A percentile compares a stretch with the other conserved stretches of the same genome.
phyloP scores from a whole-genome alignment of 331 rosid genomes.

The Ulmus americana region DNA sequence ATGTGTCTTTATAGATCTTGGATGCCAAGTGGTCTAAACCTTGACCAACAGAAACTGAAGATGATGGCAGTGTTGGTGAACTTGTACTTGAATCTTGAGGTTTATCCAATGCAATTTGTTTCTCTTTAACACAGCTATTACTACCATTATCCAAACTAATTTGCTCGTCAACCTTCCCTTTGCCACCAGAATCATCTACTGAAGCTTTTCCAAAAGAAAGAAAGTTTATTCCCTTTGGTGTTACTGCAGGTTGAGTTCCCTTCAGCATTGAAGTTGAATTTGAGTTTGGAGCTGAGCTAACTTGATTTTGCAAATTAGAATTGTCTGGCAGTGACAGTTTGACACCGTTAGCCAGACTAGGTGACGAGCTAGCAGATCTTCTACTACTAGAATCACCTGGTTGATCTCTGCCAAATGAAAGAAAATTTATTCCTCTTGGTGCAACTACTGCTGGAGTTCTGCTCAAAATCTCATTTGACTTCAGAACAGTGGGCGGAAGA shows the following conservation, averaged over 20 bases:
- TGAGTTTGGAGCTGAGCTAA: neutral
- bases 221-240: slow-evolving; percentile 41
- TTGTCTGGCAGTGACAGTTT: slow-evolving; percentile 1
- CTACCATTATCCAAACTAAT: slow-evolving; percentile 17
- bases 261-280: neutral
- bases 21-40: slow-evolving; percentile 37
- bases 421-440: slow-evolving; percentile 36
- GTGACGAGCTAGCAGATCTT: slow-evolving; percentile 10
- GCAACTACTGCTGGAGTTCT: slow-evolving; percentile 18
- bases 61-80: slow-evolving; percentile 24
- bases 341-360: neutral
- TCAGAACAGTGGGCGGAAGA: slow-evolving; percentile 14
- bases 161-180: slow-evolving; percentile 17
- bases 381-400: slow-evolving; percentile 15
- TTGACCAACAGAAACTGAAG: slow-evolving; percentile 32
- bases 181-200: slow-evolving; percentile 22
- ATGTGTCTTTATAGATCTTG: slow-evolving; percentile 34
- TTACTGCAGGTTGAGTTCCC: slow-evolving; percentile 25
- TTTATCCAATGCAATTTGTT: slow-evolving; percentile 10
- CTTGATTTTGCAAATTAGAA: slow-evolving; percentile 1
- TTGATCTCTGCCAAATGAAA: slow-evolving; percentile 30
- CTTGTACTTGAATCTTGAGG: slow-evolving; percentile 20
- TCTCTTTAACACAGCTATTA: slow-evolving; percentile 14
- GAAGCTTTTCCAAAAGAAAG: slow-evolving; percentile 44
- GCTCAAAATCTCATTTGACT: slow-evolving; percentile 12